Evolutionary conservation across 1,284 basidiomycete species (phyloP).

Genomic region (Anthracocystis walkeri): DNA sequence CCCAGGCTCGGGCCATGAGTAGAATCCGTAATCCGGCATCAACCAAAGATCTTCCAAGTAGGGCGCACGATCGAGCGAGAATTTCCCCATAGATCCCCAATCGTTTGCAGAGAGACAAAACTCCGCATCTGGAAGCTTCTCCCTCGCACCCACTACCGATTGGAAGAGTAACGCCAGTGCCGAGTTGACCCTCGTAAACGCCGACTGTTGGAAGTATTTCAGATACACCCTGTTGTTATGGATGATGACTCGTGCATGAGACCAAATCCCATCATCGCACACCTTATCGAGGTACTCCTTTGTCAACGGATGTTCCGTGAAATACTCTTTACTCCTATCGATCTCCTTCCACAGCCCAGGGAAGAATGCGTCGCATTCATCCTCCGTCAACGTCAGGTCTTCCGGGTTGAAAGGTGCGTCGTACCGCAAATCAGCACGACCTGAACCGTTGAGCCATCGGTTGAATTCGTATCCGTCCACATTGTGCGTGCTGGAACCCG

Average conservation of each 20-base stretch:
- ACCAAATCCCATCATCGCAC: constrained; percentile 62
- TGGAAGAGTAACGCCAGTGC: constrained; percentile 58
- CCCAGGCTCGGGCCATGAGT: constrained; percentile 64
- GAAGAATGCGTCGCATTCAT: constrained; percentile 66
- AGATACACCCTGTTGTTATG: constrained; percentile 64
- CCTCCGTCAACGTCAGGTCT: constrained; percentile 61
- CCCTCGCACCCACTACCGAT: constrained; percentile 50
- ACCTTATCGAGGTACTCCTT: constrained; percentile 58
- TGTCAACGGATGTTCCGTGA: constrained; percentile 39
- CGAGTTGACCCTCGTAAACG: constrained; percentile 55
- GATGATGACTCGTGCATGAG: constrained; percentile 62
- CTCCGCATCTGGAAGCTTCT: constrained; percentile 66
- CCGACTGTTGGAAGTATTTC: constrained; percentile 59
- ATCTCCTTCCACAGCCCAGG: constrained; percentile 63
- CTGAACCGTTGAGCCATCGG: constrained; percentile 51
- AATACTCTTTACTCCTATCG: constrained; percentile 56
- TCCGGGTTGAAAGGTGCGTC: constrained; percentile 63
- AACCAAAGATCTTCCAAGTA: constrained; percentile 64
- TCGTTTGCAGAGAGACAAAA: constrained; percentile 64
- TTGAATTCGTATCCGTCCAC: constrained; percentile 40
- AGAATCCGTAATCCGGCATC: constrained; percentile 68
- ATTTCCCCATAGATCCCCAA: constrained; percentile 64
- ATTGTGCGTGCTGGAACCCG: background rate
- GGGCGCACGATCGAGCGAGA: constrained; percentile 56
- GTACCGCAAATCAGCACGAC: constrained; percentile 42